Percentiles rank a stretch among this genome's conserved stretches.
These are phyloP conservation scores for Coemansia sp. DNA, from an alignment of 192 early-diverging fungal genomes.

Conservation along the genomic window DNA sequence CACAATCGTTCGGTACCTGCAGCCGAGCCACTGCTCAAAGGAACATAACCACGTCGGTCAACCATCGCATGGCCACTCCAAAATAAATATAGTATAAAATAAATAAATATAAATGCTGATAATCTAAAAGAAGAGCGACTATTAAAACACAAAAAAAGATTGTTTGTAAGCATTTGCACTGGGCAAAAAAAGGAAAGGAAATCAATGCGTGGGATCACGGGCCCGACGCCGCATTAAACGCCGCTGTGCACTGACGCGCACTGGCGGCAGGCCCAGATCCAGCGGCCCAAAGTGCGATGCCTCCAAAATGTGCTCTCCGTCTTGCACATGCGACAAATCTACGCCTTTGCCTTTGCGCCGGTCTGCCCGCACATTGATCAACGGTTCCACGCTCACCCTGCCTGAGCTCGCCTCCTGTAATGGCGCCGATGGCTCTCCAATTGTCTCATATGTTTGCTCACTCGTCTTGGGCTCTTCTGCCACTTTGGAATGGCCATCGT, in stretches of 20 bases:
- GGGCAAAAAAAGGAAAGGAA: slow-evolving; percentile 12
- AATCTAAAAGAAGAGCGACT: slow-evolving; percentile 1
- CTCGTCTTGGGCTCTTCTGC: not conserved
- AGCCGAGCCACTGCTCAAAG: slow-evolving; percentile 17
- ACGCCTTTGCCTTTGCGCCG: slow-evolving; percentile 35
- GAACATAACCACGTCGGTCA: slow-evolving; percentile 30
- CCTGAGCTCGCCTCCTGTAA: slow-evolving; percentile 2
- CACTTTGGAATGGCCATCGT: not conserved
- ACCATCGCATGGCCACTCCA: slow-evolving; percentile 14
- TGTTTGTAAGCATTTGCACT: not conserved
- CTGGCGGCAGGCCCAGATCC: slow-evolving; percentile 48
- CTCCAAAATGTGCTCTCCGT: slow-evolving; percentile 17
- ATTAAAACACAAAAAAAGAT: not conserved
- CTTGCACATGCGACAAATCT: slow-evolving; percentile 12
- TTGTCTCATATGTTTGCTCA: not conserved
- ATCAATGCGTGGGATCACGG: slow-evolving; percentile 7
- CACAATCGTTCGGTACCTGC: slow-evolving; percentile 13
- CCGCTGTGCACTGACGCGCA: slow-evolving; percentile 49
- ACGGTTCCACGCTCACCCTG: not conserved
- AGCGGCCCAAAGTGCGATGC: slow-evolving; percentile 51
- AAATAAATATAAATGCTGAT: not conserved
- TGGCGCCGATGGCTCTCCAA: not conserved
- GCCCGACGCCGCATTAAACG: slow-evolving; percentile 35
- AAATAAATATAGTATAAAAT: not conserved
- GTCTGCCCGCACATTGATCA: not conserved